A percentile compares a stretch with the other conserved stretches of the same genome.
Conservation (phyloP, 345 rosid genomes). For the Noccaea caerulescens region DNA sequence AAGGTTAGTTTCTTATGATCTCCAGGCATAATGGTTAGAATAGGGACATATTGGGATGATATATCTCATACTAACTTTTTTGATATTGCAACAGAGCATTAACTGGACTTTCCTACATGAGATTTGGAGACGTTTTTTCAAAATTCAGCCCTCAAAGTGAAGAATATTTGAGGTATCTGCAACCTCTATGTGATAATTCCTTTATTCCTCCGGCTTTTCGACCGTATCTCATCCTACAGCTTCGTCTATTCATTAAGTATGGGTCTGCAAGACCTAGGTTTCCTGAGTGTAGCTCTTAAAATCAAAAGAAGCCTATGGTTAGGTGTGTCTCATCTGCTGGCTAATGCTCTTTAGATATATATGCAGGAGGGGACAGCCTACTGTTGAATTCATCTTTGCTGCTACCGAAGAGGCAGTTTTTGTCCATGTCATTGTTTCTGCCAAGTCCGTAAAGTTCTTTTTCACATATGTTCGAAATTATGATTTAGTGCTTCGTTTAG, state of each 20-base stretch:
- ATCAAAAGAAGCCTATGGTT: slow-evolving; percentile 21
- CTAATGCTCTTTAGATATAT: slow-evolving; percentile 34
- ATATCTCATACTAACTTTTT: slow-evolving; percentile 26
- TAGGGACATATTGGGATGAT: slow-evolving; percentile 14
- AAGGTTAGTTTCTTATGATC: slow-evolving; percentile 59
- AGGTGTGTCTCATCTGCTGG: slow-evolving; percentile 24
- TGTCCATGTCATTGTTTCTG: slow-evolving; percentile 83
- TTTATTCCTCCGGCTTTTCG: slow-evolving; percentile 15
- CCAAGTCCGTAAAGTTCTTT: slow-evolving; percentile 71
- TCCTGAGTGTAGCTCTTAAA: slow-evolving; percentile 5
- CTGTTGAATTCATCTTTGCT: slow-evolving; percentile 89
- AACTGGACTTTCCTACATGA: slow-evolving; percentile 73
- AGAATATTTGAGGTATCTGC: slow-evolving; percentile 69
- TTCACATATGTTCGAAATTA: slow-evolving; percentile 27
- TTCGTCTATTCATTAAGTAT: background rate
- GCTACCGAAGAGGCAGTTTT: slow-evolving; percentile 93
- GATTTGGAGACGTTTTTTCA: slow-evolving; percentile 94
- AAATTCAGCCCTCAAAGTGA: slow-evolving; percentile 80
- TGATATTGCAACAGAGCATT: slow-evolving; percentile 62
- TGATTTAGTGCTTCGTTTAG: slow-evolving; percentile 26
- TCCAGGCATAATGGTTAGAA: slow-evolving; percentile 20
- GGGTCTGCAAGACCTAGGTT: slow-evolving; percentile 22
- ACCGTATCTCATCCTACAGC: slow-evolving; percentile 5
- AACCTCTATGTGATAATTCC: slow-evolving; percentile 4
- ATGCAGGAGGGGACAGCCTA: slow-evolving; percentile 90